Base-by-base conservation (phyloP, 2,329 filamentous ascomycete species). In the Fonsecaea pugnacius region DNA sequence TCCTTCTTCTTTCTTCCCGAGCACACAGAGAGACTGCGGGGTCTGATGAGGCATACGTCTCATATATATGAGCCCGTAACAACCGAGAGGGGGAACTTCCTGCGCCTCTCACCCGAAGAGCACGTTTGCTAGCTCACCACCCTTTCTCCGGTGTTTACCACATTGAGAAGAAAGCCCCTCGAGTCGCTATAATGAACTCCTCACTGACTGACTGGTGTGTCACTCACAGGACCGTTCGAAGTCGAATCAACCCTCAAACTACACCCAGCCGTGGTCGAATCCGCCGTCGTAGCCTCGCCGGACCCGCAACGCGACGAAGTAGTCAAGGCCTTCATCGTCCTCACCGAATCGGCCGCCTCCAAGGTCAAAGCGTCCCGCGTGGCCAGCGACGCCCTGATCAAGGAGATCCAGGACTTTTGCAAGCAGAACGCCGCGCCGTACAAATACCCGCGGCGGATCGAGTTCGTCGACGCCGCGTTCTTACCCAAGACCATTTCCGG, bases 221-320 rank as follows among this genome's bases (percentile, higher is more conserved):
- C 40, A 54, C 40, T 33, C 32, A 57, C 50, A 74, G 74, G 77
- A 7, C 77, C 77, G 0, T 79, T 79, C 66, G 77, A 79, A 71
- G 75, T 79, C 35, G 77, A 79, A 67, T 78, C 76, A 2, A 76
- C 76, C 4, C 70, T 79, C 10, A 78, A 79, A 67, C 70, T 75
- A 21, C 77, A 79, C 65, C 72, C 75, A 3, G 73, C 72, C 2
- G 75, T 79, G 8, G 72, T 77, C 24, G 77, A 79, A 62, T 77
- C 75, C 24, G 77, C 77, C 0, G 77, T 79, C 9, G 75, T 79
- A 1, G 74, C 76, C 4, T 78, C 76, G 1, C 77, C 77, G 1
- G 77, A 79, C 58, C 59, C 72, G 10, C 67, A 70, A 0, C 70
- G 77, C 36, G 76, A 76, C 8, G 77, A 79, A 60, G 75, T 78